Evolutionary conservation across 345 rosid species (phyloP).

Genomic region (Microcos paniculata): DNA sequence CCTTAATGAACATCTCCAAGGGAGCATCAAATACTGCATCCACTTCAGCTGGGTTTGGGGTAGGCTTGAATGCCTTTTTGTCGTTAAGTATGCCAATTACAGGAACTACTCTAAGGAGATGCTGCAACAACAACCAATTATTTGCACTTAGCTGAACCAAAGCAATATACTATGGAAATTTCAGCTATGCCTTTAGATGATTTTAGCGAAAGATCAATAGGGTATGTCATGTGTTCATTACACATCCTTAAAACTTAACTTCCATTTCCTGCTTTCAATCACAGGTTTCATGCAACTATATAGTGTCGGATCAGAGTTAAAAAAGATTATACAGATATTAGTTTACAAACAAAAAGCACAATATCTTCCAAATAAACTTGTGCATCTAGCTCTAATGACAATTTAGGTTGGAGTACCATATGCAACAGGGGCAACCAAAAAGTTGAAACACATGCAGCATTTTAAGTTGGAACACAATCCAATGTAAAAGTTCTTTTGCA

Average conservation of each 20-base stretch:
- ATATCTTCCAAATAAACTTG: not conserved
- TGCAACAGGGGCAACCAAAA: not conserved
- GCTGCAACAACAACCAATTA: constrained; percentile 48
- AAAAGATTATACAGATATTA: not conserved
- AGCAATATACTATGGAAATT: not conserved
- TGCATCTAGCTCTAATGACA: not conserved
- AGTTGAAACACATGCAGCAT: not conserved
- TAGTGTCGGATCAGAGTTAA: not conserved
- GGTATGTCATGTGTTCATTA: not conserved
- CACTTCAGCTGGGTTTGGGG: constrained; percentile 80
- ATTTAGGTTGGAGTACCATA: not conserved
- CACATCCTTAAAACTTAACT: not conserved
- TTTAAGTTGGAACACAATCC: not conserved
- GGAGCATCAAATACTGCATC: constrained; percentile 87
- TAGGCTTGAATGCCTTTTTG: constrained; percentile 53
- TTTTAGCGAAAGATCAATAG: not conserved
- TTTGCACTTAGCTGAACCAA: not conserved
- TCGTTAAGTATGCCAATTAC: constrained; percentile 73
- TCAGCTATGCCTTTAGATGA: not conserved
- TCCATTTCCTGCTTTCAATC: not conserved
- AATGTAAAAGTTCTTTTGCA: not conserved
- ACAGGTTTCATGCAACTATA: not conserved
- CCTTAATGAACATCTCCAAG: constrained; percentile 78
- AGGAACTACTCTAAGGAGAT: constrained; percentile 85
- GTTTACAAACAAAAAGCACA: not conserved